Evolutionary conservation across 805 yeast genomes (phyloP), one percentile per base, ranked within the genome.

Genomic region (Candida peoriensis): DNA sequence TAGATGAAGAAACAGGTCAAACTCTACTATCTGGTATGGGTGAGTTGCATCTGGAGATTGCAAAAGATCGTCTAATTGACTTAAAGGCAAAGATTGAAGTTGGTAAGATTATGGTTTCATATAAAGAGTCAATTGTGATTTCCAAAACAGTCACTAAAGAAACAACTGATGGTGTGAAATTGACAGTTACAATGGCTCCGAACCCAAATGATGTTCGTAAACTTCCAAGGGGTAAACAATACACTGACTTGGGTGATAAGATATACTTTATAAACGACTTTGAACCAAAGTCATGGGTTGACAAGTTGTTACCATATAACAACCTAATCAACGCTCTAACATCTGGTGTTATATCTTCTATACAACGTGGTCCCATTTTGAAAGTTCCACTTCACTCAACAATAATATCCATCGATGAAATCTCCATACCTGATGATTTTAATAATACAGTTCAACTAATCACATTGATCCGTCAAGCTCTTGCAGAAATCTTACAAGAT

Each of bases 11-110:
- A 47, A 68, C 86, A 37, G 95, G 93, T 6, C 97, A 93, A 61
- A 79, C 89, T 2, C 72, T 89, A 19, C 60, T 93, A 20, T 79
- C 95, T 14, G 98, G 98, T 21, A 90, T 90, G 97, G 98, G 98
- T 26, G 97, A 93, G 53, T 67, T 93, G 31, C 98, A 93, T 61
- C 67, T 93, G 32, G 97, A 93, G 47, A 88, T 93, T 45, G 83
- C 93, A 2, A 70, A 69, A 31, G 93, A 86, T 48, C 68, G 97
- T 36, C 61, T 85, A n/a, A 74, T 73, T 28, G 95, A 87, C 38
- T 68, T 88, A 70, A 81, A 81, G 55, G 96, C 95, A 3, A 77
- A 80, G 37, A 82, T 85, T 1, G 79, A 78, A 21, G 69, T 87
- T 25, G 88, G 96, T 30, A 79, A 80, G 34, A 85, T 93, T 15